A percentile compares a stretch with the other conserved stretches of the same genome.
These are phyloP conservation scores for Kockiozyma suomiensis DNA, from an alignment of 805 yeast species.

Conservation along the genomic window DNA sequence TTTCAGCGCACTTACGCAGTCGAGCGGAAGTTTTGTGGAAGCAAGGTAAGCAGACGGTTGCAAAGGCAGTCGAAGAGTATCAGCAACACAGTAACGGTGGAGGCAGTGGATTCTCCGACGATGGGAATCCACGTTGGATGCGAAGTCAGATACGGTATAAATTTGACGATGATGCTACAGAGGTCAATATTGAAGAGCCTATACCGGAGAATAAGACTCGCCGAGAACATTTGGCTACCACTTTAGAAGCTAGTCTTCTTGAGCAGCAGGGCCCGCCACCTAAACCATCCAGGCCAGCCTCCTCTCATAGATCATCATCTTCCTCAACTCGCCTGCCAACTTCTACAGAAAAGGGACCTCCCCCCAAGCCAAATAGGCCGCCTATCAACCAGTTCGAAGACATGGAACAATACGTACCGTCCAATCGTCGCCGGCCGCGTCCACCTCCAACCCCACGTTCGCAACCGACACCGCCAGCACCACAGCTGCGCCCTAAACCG, in stretches of 20 bases:
- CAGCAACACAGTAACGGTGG: constrained; percentile 13
- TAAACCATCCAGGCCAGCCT: neutral
- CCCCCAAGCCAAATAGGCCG: neutral
- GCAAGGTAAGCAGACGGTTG: constrained; percentile 61
- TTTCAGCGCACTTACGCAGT: constrained; percentile 58
- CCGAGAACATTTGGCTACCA: neutral
- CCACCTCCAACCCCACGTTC: neutral
- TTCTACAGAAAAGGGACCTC: neutral
- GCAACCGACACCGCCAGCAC: neutral
- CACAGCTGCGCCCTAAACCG: constrained; percentile 9
- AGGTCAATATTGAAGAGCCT: constrained; percentile 15
- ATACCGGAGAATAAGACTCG: constrained; percentile 7
- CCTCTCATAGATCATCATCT: no score
- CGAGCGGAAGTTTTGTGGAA: constrained; percentile 63
- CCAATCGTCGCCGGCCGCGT: constrained; percentile 7
- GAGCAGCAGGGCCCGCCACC: constrained; percentile 25
- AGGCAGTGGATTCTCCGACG: constrained; percentile 4
- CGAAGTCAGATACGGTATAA: constrained; percentile 19
- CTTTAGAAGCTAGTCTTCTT: constrained; percentile 26
- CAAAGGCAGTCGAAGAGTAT: constrained; percentile 64
- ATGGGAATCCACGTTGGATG: constrained; percentile 31
- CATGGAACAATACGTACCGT: neutral
- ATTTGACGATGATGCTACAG: constrained; percentile 19
- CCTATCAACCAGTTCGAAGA: neutral
- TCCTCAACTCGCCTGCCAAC: constrained; percentile 1